A percentile compares a stretch with the other conserved stretches of the same genome.
Evolutionary conservation across 2,329 filamentous ascomycete species (phyloP).

Genomic region (Achaetomium macrosporum): DNA sequence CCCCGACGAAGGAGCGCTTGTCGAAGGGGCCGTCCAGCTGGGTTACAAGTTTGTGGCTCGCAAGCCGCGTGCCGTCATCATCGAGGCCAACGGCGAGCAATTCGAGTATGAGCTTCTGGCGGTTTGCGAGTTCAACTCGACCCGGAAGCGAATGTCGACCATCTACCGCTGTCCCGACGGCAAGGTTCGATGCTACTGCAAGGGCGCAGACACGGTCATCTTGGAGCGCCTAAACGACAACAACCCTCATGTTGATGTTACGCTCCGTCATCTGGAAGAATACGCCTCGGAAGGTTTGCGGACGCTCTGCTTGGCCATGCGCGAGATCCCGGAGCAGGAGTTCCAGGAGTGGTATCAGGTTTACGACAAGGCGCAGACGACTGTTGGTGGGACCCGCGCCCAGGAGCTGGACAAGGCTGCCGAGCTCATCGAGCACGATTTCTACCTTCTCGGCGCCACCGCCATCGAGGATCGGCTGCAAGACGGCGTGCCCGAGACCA

Average conservation of each 20-base stretch:
- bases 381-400: slow-evolving; percentile 83
- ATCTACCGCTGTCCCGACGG: slow-evolving; percentile 96
- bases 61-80: slow-evolving; percentile 82
- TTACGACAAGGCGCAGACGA: slow-evolving; percentile 82
- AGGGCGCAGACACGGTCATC: slow-evolving; percentile 96
- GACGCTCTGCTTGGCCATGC: slow-evolving; percentile 90
- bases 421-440: slow-evolving; percentile 88
- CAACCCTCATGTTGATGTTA: slow-evolving; percentile 83
- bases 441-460: slow-evolving; percentile 86
- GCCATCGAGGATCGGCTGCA: slow-evolving; percentile 96
- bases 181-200: slow-evolving; percentile 88
- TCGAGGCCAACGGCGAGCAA: slow-evolving; percentile 66
- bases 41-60: slow-evolving; percentile 89
- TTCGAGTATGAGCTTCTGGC: slow-evolving; percentile 85
- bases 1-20: slow-evolving; percentile 93
- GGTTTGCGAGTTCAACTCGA: slow-evolving; percentile 99
- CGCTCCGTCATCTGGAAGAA: slow-evolving; percentile 91
- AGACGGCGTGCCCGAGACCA: slow-evolving; percentile 96
- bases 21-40: slow-evolving; percentile 78
- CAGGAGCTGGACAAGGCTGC: slow-evolving; percentile 96
- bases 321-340: slow-evolving; percentile 84
- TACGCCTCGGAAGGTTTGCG: slow-evolving; percentile 94
- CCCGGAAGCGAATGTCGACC: slow-evolving; percentile 93
- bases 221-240: slow-evolving; percentile 79
- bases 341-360: slow-evolving; percentile 82